Base-by-base conservation (phyloP, 352 stramenopile species). In the Globisporangium spinosum region DNA sequence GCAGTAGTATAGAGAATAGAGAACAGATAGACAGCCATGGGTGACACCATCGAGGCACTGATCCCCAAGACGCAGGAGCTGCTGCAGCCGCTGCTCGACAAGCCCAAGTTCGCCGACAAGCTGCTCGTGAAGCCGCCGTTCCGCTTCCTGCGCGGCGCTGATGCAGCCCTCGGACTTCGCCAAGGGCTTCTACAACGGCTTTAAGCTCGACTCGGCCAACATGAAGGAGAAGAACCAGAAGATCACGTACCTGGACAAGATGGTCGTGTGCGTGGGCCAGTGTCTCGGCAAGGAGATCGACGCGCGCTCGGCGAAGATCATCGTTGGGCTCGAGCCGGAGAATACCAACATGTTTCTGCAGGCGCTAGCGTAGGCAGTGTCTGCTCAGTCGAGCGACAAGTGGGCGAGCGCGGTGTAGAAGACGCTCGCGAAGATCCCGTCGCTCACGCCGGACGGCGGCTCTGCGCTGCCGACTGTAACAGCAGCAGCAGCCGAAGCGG, bases 41-140 rank as follows among this genome's bases (percentile, higher is more conserved):
- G 67, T 27, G 84, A 90, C 54, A 69, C 78, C 59, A 74, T 92
- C 27, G 80, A 90, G 72, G 69, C 76, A 72, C 77, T 91, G 47
- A 91, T 93, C 71, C 71, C 79, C 47, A 86, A 84, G 73, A 93
- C 87, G 67, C 87, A 95, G 77, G 83, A 90, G 70, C 66, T 87
- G 47, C 79, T 98, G 62, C 88, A 97, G 72, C 83, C 80, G 34
- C 78, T 99, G 67, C 89, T 98, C 61, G 74, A 80, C 61, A 98
- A 98, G 76, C 96, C 97, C 27, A 98, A 98, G 77, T 81, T 98
- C 58, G 86, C 88, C 4, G 94, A 98, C 38, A 98, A 99, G 81
- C 82, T 99, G 51, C 83, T 99, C 49, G 75, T 78, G 69, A 98
- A 98, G 72, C 97, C 97, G 38, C 97, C 97, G 17, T 99, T 99